Conservation (phyloP, 2,329 filamentous ascomycete species). For the Apiospora pterosperma region DNA sequence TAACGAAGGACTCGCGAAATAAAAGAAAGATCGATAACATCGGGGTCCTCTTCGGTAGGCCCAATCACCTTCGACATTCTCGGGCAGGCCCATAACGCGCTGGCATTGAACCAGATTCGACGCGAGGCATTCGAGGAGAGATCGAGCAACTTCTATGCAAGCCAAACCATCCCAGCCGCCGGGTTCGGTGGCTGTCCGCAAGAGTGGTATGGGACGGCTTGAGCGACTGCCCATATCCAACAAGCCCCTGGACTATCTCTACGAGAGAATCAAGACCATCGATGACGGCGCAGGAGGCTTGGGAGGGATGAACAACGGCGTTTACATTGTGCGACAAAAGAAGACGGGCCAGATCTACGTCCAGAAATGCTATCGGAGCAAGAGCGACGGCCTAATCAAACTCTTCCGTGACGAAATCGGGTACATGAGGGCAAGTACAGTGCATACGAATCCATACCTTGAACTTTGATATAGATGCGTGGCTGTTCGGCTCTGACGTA, state of each 20-base stretch:
- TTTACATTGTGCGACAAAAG: slow-evolving; percentile 7
- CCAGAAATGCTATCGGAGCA: slow-evolving; percentile 9
- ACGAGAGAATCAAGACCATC: slow-evolving; percentile 7
- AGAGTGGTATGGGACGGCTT: background rate
- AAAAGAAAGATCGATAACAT: background rate
- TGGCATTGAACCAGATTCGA: background rate
- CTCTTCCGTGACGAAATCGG: slow-evolving; percentile 7
- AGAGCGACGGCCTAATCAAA: background rate
- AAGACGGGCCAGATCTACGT: slow-evolving; percentile 6
- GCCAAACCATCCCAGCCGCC: background rate
- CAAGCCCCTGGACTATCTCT: slow-evolving; percentile 4
- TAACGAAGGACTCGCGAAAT: background rate
- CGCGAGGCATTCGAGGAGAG: too few relatives aligned
- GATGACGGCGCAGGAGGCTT: slow-evolving; percentile 4
- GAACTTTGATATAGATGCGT: background rate
- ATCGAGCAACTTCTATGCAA: background rate
- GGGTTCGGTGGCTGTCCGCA: background rate
- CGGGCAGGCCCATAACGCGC: background rate
- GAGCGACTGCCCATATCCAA: background rate
- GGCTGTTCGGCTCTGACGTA: background rate
- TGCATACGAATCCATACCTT: background rate
- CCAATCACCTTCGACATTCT: background rate
- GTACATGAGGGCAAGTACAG: background rate
- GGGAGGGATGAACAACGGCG: slow-evolving; percentile 12
- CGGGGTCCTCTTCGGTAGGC: background rate